Conservation (phyloP, 2,329 filamentous ascomycete genomes). For the Zymoseptoria ardabiliae region DNA sequence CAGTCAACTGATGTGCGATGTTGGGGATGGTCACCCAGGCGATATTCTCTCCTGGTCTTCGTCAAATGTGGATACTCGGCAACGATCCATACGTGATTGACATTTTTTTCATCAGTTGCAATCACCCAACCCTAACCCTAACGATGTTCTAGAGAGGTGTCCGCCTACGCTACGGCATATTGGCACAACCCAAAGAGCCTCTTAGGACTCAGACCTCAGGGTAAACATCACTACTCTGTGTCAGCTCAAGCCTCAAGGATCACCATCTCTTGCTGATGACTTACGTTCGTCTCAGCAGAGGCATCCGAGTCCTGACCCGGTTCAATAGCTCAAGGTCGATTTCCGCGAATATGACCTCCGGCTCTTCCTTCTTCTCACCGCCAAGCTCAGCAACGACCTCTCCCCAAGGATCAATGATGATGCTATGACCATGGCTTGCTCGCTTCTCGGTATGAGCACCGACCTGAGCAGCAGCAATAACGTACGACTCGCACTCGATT, state of each 20-base stretch:
- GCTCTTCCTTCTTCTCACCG: constrained; percentile 38
- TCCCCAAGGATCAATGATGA: constrained; percentile 85
- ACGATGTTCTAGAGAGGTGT: neutral
- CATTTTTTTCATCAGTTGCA: neutral
- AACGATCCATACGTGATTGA: neutral
- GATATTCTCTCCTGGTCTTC: neutral
- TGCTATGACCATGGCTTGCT: constrained; percentile 75
- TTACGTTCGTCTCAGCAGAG: constrained; percentile 31
- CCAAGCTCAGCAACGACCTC: constrained; percentile 59
- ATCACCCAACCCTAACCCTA: neutral
- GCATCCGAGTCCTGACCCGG: constrained; percentile 32
- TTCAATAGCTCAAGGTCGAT: constrained; percentile 32
- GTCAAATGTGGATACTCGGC: neutral
- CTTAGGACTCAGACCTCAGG: constrained; percentile 18
- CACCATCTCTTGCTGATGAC: constrained; percentile 12
- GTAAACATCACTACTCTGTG: constrained; percentile 25
- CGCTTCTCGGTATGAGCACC: constrained; percentile 69
- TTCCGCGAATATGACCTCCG: constrained; percentile 36
- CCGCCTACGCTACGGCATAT: no score
- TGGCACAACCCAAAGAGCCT: no score
- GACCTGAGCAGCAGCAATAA: constrained; percentile 76
- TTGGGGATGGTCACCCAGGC: neutral
- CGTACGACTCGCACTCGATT: constrained; percentile 82
- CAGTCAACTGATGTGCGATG: neutral
- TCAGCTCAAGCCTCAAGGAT: constrained; percentile 8